Evolutionary conservation across 129 eudicot species (phyloP).

Genomic region (Gnaphalium uliginosum): DNA sequence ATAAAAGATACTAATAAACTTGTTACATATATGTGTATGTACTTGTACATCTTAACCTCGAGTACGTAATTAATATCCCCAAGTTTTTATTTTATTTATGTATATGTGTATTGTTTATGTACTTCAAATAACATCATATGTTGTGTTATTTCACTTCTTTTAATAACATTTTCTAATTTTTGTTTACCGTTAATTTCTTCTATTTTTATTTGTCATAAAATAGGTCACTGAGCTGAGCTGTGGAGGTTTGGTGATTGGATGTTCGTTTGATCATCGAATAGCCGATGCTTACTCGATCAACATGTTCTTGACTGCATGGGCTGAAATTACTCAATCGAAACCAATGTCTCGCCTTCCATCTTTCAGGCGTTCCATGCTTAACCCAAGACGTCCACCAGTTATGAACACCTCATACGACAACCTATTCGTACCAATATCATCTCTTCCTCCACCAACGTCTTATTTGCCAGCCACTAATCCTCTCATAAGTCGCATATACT

Average conservation of each 20-base stretch:
- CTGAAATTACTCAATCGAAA: constrained; percentile 39
- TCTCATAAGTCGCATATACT: constrained; percentile 52
- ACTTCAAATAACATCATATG: neutral
- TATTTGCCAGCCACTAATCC: constrained; percentile 3
- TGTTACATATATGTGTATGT: too few species aligned
- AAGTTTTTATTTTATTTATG: too few species aligned
- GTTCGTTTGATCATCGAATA: constrained; percentile 62
- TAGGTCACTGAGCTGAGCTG: constrained; percentile 66
- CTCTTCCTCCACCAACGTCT: constrained; percentile 39
- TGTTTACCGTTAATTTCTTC: neutral
- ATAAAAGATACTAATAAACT: too few species aligned
- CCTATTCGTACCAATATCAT: constrained; percentile 36
- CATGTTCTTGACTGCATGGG: constrained; percentile 61
- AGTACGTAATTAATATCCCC: too few species aligned
- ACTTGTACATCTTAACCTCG: too few species aligned
- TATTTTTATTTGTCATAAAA: neutral
- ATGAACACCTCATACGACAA: constrained; percentile 31
- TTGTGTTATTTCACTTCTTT: neutral
- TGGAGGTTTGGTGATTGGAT: constrained; percentile 58
- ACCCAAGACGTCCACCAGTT: constrained; percentile 50
- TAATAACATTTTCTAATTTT: neutral
- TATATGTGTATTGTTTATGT: too few species aligned
- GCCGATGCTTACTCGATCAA: constrained; percentile 67
- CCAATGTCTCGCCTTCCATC: constrained; percentile 39
- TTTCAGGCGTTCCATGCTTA: constrained; percentile 55